Conservation (phyloP, 306 rosid genomes). For the Ziziphus jujuba region DNA sequence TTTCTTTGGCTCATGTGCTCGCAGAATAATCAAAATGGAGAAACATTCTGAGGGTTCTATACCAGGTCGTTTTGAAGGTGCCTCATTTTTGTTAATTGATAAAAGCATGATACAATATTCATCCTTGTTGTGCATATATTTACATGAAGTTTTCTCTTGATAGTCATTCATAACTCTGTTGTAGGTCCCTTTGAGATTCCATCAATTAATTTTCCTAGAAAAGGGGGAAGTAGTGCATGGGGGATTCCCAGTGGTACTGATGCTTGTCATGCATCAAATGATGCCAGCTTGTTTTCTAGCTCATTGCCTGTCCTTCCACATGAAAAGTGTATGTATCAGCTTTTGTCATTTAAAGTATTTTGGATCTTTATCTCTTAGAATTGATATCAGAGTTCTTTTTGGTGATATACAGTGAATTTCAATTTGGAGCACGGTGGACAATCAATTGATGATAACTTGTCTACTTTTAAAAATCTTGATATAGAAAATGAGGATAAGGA, state of each 20-base stretch:
- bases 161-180: constrained; percentile 20
- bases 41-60: constrained; percentile 40
- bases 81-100: constrained; percentile 25
- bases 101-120: background rate
- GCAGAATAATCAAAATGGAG: constrained; percentile 52
- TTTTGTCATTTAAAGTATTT: background rate
- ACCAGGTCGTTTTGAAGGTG: constrained; percentile 49
- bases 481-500: constrained; percentile 44
- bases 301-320: constrained; percentile 80
- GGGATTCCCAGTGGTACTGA: constrained; percentile 44
- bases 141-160: constrained; percentile 4
- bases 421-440: constrained; percentile 45
- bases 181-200: constrained; percentile 53
- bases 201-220: constrained; percentile 35
- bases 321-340: constrained; percentile 60
- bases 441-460: constrained; percentile 49
- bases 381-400: constrained; percentile 22
- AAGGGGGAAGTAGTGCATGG: constrained; percentile 54
- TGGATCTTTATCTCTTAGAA: constrained; percentile 7
- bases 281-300: constrained; percentile 77
- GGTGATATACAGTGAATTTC: constrained; percentile 60
- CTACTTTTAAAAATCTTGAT: constrained; percentile 38
- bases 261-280: constrained; percentile 57
- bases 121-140: background rate
- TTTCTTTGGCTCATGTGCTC: constrained; percentile 9